Percentiles rank a stretch among this genome's conserved stretches.
Conservation (phyloP, 2,329 filamentous ascomycete genomes). For the Cladophialophora carrionii region DNA sequence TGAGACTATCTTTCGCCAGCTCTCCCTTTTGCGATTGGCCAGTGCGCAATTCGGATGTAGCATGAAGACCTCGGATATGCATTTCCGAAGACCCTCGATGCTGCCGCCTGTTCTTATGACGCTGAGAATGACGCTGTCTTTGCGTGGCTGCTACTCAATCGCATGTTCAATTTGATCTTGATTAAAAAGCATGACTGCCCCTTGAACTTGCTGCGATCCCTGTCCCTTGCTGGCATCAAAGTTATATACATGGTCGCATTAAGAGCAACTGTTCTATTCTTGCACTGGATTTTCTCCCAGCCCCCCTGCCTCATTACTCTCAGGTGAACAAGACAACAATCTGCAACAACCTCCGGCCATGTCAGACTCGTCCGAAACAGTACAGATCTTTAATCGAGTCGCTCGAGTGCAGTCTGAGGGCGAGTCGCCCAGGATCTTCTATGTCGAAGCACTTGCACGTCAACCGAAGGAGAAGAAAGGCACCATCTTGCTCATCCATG, state of each 20-base stretch:
- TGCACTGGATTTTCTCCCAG: neutral
- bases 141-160: neutral
- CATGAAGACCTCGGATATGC: neutral
- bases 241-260: neutral
- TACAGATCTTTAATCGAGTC: neutral
- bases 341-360: neutral
- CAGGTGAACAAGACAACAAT: neutral
- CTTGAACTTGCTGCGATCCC: neutral
- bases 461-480: slow-evolving; percentile 38
- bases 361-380: neutral
- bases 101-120: neutral
- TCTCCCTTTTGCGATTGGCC: neutral
- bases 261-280: neutral
- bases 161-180: neutral
- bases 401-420: neutral
- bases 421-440: slow-evolving; percentile 11
- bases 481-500: slow-evolving; percentile 52
- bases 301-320: neutral
- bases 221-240: neutral
- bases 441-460: slow-evolving; percentile 18
- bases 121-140: neutral
- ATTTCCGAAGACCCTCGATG: neutral
- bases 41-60: neutral
- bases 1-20: neutral
- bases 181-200: slow-evolving; percentile 12